Base-by-base conservation (phyloP, 352 stramenopile species). In the Globisporangium takayamanum region DNA sequence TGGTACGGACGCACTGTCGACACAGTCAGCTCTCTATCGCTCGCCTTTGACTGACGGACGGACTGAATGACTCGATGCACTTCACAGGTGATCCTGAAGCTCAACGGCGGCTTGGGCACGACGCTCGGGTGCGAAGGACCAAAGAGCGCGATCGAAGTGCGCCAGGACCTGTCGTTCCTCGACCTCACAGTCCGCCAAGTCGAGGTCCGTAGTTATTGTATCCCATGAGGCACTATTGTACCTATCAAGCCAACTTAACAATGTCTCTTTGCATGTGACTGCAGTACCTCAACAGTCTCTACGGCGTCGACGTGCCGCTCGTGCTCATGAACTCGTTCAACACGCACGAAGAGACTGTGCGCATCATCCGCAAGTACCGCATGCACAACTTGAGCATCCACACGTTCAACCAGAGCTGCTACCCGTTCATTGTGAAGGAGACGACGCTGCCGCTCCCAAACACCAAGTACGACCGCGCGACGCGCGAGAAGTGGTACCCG, bases 291-390 rank as follows among this genome's bases (percentile, higher is more conserved):
- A 96, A 97, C 68, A 94, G 80, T 55, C 78, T 94, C 58, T 96
- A 96, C 62, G 87, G 87, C 36, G 88, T 96, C 42, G 92, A 99
- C 62, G 96, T 99, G 47, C 97, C 97, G 41, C 97, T 99, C 58
- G 98, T 99, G 80, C 85, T 99, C 42, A 99, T 99, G 97, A 99
- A 99, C 80, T 99, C 93, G 65, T 99, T 99, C 78, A 98, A 97
- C 68, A 99, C 97, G 30, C 96, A 96, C 69, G 95, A 97, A 62
- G 97, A 99, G 78, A 99, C 97, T 30, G 80, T 99, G 59, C 88
- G 88, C 57, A 99, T 99, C 69, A 86, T 98, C 55, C 80, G 87
- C 53, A 99, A 99, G 74, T 99, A 99, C 70, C 96, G 96, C 55
- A 92, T 92, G 74, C 84, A 97, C 78, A 97, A 98, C 72, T 63